These are phyloP conservation scores for Larix kaempferi DNA, from an alignment of 75 land plant genomes.

Conservation along the genomic window DNA sequence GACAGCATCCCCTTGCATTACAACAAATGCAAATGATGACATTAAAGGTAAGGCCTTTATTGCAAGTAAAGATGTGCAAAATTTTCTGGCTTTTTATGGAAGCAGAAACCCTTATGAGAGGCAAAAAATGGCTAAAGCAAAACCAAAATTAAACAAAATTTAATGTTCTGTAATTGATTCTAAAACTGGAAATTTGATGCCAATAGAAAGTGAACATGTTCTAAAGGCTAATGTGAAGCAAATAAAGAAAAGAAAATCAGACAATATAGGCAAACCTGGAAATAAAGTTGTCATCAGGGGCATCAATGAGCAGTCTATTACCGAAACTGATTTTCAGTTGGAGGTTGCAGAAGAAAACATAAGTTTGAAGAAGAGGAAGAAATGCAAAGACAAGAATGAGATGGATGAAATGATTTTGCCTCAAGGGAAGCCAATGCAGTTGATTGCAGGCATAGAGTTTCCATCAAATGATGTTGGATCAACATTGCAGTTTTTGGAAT, in stretches of 20 bases:
- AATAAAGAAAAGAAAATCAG: constrained; percentile 3
- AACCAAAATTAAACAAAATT: too few relatives aligned
- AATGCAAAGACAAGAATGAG: too few relatives aligned
- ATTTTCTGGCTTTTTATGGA: neutral
- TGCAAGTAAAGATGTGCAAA: neutral
- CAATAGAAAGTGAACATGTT: neutral
- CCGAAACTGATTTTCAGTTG: too few relatives aligned
- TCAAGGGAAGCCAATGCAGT: too few relatives aligned
- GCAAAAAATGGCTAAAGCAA: neutral
- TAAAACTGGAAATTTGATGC: neutral
- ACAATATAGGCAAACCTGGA: neutral
- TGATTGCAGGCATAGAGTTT: too few relatives aligned
- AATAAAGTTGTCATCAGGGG: neutral
- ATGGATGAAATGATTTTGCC: too few relatives aligned
- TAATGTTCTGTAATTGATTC: too few relatives aligned
- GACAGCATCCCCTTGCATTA: neutral
- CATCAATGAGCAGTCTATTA: neutral
- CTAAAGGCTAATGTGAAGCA: neutral
- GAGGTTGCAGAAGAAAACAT: too few relatives aligned
- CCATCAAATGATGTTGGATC: too few relatives aligned
- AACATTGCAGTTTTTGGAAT: too few relatives aligned
- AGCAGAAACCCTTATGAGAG: neutral
- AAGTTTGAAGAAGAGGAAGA: too few relatives aligned
- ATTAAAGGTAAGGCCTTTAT: neutral
- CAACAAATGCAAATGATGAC: neutral